phyloP scores from a whole-genome alignment of 345 rosid species.

The Dovyalis caffra region DNA sequence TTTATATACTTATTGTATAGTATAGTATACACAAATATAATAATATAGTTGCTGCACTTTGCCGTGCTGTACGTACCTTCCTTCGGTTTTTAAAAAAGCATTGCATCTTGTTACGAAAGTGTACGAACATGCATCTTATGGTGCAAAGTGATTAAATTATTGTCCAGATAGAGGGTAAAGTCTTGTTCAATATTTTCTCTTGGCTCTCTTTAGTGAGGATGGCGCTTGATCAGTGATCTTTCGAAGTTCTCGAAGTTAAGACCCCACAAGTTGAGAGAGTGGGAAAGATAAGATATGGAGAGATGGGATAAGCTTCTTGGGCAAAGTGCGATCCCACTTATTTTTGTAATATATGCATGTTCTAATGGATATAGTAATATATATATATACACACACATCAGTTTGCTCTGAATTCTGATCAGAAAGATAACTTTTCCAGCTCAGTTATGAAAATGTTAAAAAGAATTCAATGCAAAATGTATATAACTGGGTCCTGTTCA shows the following conservation, averaged over 20 bases:
- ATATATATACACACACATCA: neutral
- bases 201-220: conserved; percentile 8
- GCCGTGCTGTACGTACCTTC: conserved; percentile 43
- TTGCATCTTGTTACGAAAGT: conserved; percentile 44
- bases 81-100: conserved; percentile 12
- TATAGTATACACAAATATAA: neutral
- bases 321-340: conserved; percentile 56
- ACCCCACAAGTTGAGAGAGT: conserved; percentile 60
- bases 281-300: conserved; percentile 57
- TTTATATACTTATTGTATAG: neutral
- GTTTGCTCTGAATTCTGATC: no score
- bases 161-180: neutral
- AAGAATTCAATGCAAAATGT: neutral
- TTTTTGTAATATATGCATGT: neutral
- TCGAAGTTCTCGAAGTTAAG: conserved; percentile 40
- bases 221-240: conserved; percentile 38
- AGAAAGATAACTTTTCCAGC: neutral
- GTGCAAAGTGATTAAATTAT: conserved; percentile 5
- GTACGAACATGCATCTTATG: conserved; percentile 51
- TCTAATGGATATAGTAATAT: conserved; percentile 35
- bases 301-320: conserved; percentile 67
- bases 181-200: neutral
- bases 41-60: neutral
- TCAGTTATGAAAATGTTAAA: neutral
- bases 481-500: neutral